Base-by-base conservation (phyloP, 768 basidiomycete genomes). In the button mushroom (Agaricus bisporus) region DNA sequence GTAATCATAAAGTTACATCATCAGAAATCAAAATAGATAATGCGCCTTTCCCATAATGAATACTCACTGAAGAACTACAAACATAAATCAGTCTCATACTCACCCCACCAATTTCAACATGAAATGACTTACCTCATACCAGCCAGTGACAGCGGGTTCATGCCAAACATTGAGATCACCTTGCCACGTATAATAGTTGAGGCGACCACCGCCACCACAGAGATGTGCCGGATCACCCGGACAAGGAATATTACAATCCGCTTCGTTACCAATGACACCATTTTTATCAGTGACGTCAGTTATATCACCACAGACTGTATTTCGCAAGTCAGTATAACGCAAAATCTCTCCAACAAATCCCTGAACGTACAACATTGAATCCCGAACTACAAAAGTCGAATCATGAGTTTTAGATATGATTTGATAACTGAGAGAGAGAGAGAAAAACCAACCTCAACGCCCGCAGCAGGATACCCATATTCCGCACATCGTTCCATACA, bases 381-480 rank as follows among this genome's bases (percentile, higher is more conserved):
- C 12, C 79, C 84, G 48, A 74, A 87, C 69, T 85, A 18, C 18
- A 49, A 14, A 54, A 35, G 6, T 12, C 10, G 15, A 3, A 18
- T 32, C 6, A 41, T 48, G 26, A 55, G 28, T 45, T 28, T 6
- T 32, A 17, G 47, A 56, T 55, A 45, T 35, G 5, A 17, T 9
- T 32, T 25, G 46, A 53, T 29, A 41, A 51, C 15, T n/a, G 11
- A 48, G 2, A 39, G 7, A 48, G 2, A 39, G 7, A 32, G 11
- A 32, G 29, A 49, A 60, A 28, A 36, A 51, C 66, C 42, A 58
- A 71, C 70, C 68, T 80, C 89, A 56, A 84, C 71, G 22, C 86
- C 88, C 26, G 82, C 81, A 38, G 78, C 87, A 1, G 83, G 75
- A 61, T 79, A 92, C 7, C 90, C 90, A 58, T 81, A 90, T 1